A percentile compares a stretch with the other conserved stretches of the same genome.
Conservation (phyloP, 129 eudicot species). For the Glebionis coronaria region DNA sequence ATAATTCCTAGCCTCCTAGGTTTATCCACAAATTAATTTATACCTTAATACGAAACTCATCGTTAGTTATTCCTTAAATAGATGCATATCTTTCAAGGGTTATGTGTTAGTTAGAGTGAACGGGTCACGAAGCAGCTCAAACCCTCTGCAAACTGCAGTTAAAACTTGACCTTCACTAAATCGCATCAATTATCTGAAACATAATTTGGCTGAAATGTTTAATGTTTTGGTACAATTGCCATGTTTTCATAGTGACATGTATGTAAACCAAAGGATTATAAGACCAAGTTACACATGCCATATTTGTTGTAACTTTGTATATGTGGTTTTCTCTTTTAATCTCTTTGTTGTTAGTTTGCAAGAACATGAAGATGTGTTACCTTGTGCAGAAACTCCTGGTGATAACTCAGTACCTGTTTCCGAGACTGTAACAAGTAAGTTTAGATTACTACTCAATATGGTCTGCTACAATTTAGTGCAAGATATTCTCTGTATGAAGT, state of each 20-base stretch:
- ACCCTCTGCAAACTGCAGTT: too few relatives aligned
- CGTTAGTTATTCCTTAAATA: background rate
- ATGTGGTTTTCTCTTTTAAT: background rate
- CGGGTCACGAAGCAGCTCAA: too few relatives aligned
- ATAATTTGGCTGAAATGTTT: background rate
- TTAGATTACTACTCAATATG: conserved; percentile 5
- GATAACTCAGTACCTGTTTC: conserved; percentile 32
- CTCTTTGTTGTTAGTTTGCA: background rate
- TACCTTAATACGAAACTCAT: too few relatives aligned
- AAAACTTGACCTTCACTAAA: too few relatives aligned
- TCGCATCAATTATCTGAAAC: too few relatives aligned
- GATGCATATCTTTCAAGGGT: background rate
- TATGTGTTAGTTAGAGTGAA: background rate
- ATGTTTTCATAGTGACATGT: too few relatives aligned
- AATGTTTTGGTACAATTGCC: background rate
- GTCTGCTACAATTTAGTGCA: background rate
- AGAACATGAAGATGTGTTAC: conserved; percentile 12
- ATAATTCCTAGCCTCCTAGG: too few relatives aligned
- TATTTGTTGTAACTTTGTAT: background rate
- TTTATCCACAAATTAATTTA: too few relatives aligned
- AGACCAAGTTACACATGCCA: too few relatives aligned
- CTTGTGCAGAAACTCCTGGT: conserved; percentile 55
- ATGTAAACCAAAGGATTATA: too few relatives aligned
- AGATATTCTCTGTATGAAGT: background rate
- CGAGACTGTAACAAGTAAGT: conserved; percentile 37